Evolutionary conservation across 1,284 basidiomycete genomes (phyloP), one percentile per base, ranked within the genome.

Genomic region (Amanita bisporigera): DNA sequence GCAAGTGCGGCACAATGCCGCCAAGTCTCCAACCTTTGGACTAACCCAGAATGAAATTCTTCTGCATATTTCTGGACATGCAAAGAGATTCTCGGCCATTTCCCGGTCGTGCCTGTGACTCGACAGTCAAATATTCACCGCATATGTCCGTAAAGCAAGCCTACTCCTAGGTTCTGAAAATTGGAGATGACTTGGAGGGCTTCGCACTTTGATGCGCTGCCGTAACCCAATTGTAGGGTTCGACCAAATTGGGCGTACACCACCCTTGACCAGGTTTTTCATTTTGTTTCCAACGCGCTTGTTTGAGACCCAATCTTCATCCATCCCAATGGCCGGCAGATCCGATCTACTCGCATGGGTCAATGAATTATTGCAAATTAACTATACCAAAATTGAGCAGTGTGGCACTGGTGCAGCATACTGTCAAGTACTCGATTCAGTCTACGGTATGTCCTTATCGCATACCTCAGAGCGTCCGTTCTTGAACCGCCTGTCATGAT

Each of bases 381-480:
- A 92, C 82, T 96, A 98, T 82, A 95, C 93, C 38, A 99, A 98
- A 82, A 83, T 98, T 69, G 96, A 97, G 80, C 96, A 99, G 81
- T 98, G 95, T 78, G 97, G 97, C 38, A 89, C 90, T 1, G 96
- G 96, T 68, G 93, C 87, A 17, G 93, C 93, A 38, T 97, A 97
- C 80, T 96, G 95, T 79, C 96, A 97, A 81, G 86, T 98, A 76
- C 83, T 98, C 66, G 97, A 99, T 84, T 95, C 94, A 58, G 90
- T 99, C 83, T 98, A 92, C 78, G 90, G 95, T 96, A 62, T 26
- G 6, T 57, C 68, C 55, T 68, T 65, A 75, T 74, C 73, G 70
- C 69, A 52, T 71, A 54, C 55, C 24, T 36, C 49, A 43, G 40
- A 63, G 6, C n/a, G 31, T 61, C 63, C 63, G 58, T 45, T 47